Conservation (phyloP, 2,329 filamentous ascomycete species). For the Pestalotiopsis sp. region DNA sequence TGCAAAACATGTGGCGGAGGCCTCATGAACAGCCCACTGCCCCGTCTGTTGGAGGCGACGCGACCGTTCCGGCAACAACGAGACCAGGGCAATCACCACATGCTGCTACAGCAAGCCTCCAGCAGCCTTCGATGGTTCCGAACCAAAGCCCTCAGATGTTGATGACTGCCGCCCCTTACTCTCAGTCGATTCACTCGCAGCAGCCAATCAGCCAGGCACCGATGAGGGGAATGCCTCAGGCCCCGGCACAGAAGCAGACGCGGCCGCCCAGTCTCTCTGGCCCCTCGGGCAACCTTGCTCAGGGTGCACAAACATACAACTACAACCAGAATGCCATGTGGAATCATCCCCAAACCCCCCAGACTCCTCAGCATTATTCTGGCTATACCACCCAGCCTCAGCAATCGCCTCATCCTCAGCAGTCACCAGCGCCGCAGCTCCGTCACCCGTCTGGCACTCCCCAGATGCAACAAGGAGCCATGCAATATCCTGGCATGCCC, state of each 20-base stretch:
- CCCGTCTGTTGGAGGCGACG: constrained; percentile 46
- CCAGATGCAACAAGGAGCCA: constrained; percentile 57
- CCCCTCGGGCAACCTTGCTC: constrained; percentile 55
- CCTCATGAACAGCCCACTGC: constrained; percentile 75
- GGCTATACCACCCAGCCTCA: constrained; percentile 57
- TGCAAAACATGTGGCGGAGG: constrained; percentile 81
- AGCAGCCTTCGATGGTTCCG: constrained; percentile 50
- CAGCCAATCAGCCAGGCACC: constrained; percentile 73
- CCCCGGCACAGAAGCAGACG: constrained; percentile 64
- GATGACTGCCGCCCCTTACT: constrained; percentile 68
- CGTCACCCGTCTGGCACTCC: constrained; percentile 57
- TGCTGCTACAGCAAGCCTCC: constrained; percentile 52
- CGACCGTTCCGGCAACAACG: constrained; percentile 48
- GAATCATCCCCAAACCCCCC: constrained; percentile 62
- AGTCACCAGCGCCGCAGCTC: constrained; percentile 61
- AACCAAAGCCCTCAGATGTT: constrained; percentile 69
- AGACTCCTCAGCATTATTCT: constrained; percentile 61
- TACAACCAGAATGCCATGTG: constrained; percentile 68
- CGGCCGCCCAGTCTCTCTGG: constrained; percentile 65
- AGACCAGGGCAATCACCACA: constrained; percentile 63
- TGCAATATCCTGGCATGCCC: constrained; percentile 68
- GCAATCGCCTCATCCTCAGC: constrained; percentile 52
- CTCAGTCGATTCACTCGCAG: constrained; percentile 72
- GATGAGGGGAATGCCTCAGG: constrained; percentile 70
- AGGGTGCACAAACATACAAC: constrained; percentile 59